Evolutionary conservation across 2,329 filamentous ascomycete genomes (phyloP), one percentile per base, ranked within the genome.

Genomic region (Diaporthe sp.): DNA sequence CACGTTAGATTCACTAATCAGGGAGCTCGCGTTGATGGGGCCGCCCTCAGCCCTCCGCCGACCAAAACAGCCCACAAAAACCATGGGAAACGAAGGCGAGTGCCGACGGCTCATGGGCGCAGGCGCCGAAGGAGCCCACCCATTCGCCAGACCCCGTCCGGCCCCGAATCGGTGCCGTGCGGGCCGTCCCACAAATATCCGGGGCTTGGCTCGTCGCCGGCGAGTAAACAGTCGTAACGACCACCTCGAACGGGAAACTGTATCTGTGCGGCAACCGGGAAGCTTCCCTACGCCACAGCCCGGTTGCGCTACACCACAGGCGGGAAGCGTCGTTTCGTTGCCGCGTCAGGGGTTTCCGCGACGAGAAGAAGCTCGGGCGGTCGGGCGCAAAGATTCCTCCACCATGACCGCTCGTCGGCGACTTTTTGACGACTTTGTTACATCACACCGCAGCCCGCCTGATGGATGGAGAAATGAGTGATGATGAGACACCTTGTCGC

Each of bases 101-200:
- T 49, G 31, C 46, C 62, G 44, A 19, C 28, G 31, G 25, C n/a
- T 25, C 44, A 7, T 17, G 31, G 59, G 62, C 42, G 28, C 28
- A 51, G 44, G 28, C 44, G 44, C 44, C 19, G 44, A 51, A 10
- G 6, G 4, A 67, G 62, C 10, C 10, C 12, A 44, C 46, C 62
- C 22, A 68, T 68, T 53, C 62, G 62, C 62, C 44, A 37, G 44
- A 22, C 28, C 13, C 17, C 9, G 8, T 17, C 62, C 62, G 62
- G 62, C 62, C 46, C 62, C 62, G 62, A 68, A n/a, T 68, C 62
- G 62, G 62, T 53, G 62, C 62, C 62, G 44, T 68, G 62, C 62
- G 44, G 62, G 31, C 44, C 31, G 62, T 68, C 62, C 62, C 62
- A 68, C 62, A 53, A 15, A 37, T 51, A 37, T 39, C 46, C 62